Conservation (phyloP, 2,329 filamentous ascomycete genomes). For the Microsporum canis region DNA sequence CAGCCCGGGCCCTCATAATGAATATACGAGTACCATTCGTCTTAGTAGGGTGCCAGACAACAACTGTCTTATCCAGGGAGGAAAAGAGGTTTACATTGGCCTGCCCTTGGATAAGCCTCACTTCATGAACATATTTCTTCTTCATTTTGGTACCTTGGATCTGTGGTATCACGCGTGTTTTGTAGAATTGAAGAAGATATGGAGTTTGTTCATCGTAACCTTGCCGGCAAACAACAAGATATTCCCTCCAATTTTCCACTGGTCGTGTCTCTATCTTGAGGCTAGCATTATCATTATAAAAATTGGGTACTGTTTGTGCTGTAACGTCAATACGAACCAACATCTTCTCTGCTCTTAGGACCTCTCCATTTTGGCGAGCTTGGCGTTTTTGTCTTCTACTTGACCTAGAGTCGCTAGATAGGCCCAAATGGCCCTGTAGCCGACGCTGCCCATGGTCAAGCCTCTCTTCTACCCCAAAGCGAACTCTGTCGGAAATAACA, state of each 20-base stretch:
- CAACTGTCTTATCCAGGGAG: conserved; percentile 55
- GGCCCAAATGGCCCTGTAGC: conserved; percentile 28
- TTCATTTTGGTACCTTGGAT: conserved; percentile 43
- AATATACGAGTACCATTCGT: conserved; percentile 45
- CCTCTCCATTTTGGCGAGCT: conserved; percentile 37
- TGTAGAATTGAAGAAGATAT: conserved; percentile 50
- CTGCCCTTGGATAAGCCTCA: conserved; percentile 29
- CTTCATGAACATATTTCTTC: conserved; percentile 46
- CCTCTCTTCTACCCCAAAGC: conserved; percentile 37
- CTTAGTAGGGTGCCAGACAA: conserved; percentile 47
- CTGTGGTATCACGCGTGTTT: conserved; percentile 52
- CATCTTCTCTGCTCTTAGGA: conserved; percentile 59
- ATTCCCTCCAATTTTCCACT: conserved; percentile 56
- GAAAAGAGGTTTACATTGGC: conserved; percentile 54
- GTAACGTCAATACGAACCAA: conserved; percentile 50
- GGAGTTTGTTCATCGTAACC: conserved; percentile 44
- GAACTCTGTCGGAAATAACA: conserved; percentile 28
- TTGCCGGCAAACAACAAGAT: conserved; percentile 50
- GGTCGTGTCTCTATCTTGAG: conserved; percentile 47
- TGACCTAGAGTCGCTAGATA: conserved; percentile 10
- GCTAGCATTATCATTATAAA: conserved; percentile 54
- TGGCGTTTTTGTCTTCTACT: conserved; percentile 12
- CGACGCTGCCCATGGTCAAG: conserved; percentile 31
- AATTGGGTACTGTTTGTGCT: conserved; percentile 42
- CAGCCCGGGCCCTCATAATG: conserved; percentile 51